A percentile compares a stretch with the other conserved stretches of the same genome.
Evolutionary conservation across 1,284 basidiomycete genomes (phyloP).

Genomic region (Hemileia vastatrix): DNA sequence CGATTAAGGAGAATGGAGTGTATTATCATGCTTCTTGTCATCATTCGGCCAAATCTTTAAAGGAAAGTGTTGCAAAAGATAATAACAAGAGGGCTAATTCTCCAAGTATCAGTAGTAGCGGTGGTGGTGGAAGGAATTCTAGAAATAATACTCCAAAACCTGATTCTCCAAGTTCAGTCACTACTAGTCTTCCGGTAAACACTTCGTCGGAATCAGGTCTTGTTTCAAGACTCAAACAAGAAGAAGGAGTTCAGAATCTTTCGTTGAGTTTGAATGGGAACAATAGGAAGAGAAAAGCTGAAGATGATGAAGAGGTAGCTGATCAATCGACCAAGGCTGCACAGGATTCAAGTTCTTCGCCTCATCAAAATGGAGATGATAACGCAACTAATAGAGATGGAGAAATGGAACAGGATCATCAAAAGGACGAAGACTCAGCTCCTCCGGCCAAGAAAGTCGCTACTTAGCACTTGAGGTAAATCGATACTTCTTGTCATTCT

Average conservation of each 20-base stretch:
- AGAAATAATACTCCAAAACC: no score
- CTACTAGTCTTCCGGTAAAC: no score
- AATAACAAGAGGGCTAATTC: no score
- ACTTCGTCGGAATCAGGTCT: neutral
- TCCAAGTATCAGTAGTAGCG: no score
- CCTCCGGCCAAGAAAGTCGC: neutral
- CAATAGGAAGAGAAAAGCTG: neutral
- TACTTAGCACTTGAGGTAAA: neutral
- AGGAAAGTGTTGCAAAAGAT: no score
- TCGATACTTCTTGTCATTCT: no score
- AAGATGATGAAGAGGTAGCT: no score
- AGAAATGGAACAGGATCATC: neutral
- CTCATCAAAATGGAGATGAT: neutral
- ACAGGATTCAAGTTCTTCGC: neutral
- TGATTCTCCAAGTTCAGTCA: no score
- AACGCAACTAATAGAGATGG: neutral
- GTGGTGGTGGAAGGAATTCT: no score
- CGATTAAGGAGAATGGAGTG: conserved; percentile 70
- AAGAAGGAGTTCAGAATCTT: conserved; percentile 1
- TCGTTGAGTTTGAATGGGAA: neutral
- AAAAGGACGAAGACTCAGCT: neutral
- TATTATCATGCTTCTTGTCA: no score
- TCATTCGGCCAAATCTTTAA: no score
- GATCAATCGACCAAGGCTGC: neutral
- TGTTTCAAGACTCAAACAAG: neutral